Conservation (phyloP, 2,329 filamentous ascomycete genomes). For the Fusarium armeniacum region DNA sequence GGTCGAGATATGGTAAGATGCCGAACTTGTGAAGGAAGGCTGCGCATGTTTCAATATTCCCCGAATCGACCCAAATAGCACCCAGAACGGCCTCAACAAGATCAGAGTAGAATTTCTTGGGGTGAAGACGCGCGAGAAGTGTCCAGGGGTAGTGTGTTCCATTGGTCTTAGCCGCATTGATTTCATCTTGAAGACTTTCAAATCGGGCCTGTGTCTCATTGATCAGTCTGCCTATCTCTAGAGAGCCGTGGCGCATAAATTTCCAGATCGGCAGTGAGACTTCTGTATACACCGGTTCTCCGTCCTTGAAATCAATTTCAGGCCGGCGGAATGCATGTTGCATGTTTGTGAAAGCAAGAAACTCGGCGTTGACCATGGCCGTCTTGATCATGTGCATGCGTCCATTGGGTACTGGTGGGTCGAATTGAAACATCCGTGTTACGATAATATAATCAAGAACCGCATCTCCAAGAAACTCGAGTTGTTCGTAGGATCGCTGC, state of each 20-base stretch:
- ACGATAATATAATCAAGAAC: slow-evolving; percentile 85
- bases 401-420: slow-evolving; percentile 60
- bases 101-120: slow-evolving; percentile 86
- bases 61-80: slow-evolving; percentile 86
- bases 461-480: slow-evolving; percentile 91
- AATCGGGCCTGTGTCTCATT: slow-evolving; percentile 62
- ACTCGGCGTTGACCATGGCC: slow-evolving; percentile 82
- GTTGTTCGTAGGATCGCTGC: slow-evolving; percentile 70
- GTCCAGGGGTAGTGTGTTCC: slow-evolving; percentile 81
- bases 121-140: slow-evolving; percentile 72
- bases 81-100: slow-evolving; percentile 85
- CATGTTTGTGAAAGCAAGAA: slow-evolving; percentile 83
- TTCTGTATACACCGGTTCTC: slow-evolving; percentile 40
- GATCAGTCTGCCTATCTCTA: slow-evolving; percentile 64
- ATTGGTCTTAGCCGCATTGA: slow-evolving; percentile 65
- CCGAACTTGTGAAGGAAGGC: slow-evolving; percentile 74
- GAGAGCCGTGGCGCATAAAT: slow-evolving; percentile 74
- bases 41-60: slow-evolving; percentile 71
- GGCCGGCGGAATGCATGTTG: slow-evolving; percentile 50
- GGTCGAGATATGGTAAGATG: slow-evolving; percentile 72
- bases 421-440: slow-evolving; percentile 66
- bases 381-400: slow-evolving; percentile 84
- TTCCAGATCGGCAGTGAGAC: slow-evolving; percentile 70
- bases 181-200: slow-evolving; percentile 59
- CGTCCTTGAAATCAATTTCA: slow-evolving; percentile 37